A percentile compares a stretch with the other conserved stretches of the same genome.
phyloP scores from a whole-genome alignment of 495 filamentous ascomycete species.

The Evernia prunastri region DNA sequence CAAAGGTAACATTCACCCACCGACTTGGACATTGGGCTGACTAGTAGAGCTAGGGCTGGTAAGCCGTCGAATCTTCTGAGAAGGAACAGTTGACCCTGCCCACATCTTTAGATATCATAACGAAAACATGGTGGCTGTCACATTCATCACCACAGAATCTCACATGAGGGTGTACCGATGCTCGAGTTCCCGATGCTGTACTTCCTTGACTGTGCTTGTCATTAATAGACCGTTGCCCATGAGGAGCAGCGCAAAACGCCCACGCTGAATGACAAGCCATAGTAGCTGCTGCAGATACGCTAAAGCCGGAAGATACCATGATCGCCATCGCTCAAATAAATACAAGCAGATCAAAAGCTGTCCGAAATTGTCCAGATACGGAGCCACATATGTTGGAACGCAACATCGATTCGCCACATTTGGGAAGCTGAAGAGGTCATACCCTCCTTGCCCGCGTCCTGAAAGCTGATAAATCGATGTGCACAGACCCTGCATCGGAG shows the following conservation, averaged over 20 bases:
- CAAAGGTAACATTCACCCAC: background rate
- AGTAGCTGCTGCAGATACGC: background rate
- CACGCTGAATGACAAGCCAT: background rate
- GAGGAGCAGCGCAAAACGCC: background rate
- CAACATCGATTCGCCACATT: background rate
- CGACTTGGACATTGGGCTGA: background rate
- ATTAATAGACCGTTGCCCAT: background rate
- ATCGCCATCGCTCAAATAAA: conserved; percentile 4
- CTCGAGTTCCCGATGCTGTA: background rate
- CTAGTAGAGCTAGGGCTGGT: background rate
- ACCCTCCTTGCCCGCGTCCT: conserved; percentile 24
- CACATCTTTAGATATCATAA: background rate
- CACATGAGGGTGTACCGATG: background rate
- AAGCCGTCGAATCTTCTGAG: background rate
- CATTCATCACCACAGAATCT: background rate
- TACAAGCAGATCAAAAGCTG: conserved; percentile 4
- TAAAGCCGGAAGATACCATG: background rate
- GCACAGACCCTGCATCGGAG: conserved; percentile 25
- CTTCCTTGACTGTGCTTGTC: background rate
- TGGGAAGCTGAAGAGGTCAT: background rate
- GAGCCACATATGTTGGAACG: conserved; percentile 1
- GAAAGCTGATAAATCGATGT: conserved; percentile 27
- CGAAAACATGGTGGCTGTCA: background rate
- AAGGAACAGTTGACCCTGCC: background rate
- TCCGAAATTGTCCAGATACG: conserved; percentile 16